Percentiles rank a stretch among this genome's conserved stretches.
Conservation (phyloP, 176 grass and related monocot genomes). For the bread wheat (Triticum aestivum) region IWGSC_CS_RefSeq_v2.1 NC_057800.1:711203065-711203564, state of each 20-base stretch:
- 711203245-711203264: not conserved
- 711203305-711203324: not conserved
- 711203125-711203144: no score
- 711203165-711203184: no score
- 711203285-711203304: not conserved
- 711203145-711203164: no score
- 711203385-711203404: not conserved
- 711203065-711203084: no score
- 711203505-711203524: conserved; percentile 18
- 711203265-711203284: not conserved
- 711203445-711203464: not conserved
- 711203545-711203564: not conserved
- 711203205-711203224: not conserved
- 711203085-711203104: no score
- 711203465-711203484: not conserved
- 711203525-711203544: conserved; percentile 4
- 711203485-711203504: not conserved
- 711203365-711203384: not conserved
- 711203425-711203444: not conserved
- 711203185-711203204: not conserved
- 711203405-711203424: not conserved
- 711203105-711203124: no score
- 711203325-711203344: not conserved
- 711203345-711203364: not conserved
- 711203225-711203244: not conserved